Percentiles rank a stretch among this genome's conserved stretches.
These are phyloP conservation scores for Syzygium oleosum DNA, from an alignment of 345 rosid species.

Conservation along the genomic window DNA sequence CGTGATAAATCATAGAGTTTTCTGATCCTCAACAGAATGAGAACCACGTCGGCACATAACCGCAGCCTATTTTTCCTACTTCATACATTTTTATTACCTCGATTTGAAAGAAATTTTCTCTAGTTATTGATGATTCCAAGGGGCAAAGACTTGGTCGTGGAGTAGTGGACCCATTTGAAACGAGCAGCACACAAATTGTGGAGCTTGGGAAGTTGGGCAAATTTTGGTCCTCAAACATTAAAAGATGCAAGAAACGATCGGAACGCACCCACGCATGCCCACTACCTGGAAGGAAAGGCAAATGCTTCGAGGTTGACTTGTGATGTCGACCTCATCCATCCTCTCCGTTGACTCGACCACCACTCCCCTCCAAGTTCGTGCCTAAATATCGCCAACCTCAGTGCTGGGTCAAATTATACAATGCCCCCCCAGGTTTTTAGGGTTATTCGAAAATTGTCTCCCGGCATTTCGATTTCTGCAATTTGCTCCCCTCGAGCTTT, in stretches of 20 bases:
- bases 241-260: background rate
- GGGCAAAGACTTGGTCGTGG: background rate
- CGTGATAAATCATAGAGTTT: fast-evolving
- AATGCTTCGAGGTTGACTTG: background rate
- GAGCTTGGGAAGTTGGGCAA: background rate
- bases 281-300: background rate
- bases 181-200: background rate
- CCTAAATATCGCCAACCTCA: background rate
- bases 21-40: background rate
- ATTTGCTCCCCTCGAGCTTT: background rate
- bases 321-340: background rate
- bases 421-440: background rate
- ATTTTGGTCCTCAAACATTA: background rate
- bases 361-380: background rate
- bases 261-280: background rate
- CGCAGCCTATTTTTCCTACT: background rate
- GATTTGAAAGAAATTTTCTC: background rate
- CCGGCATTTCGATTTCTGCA: background rate
- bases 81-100: background rate
- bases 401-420: background rate
- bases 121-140: background rate
- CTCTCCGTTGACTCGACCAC: background rate
- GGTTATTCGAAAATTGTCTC: background rate
- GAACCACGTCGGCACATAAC: background rate
- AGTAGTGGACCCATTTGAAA: background rate